Evolutionary conservation across 108 stramenopile genomes (phyloP), one percentile per base, ranked within the genome.

Genomic region (Fragilariopsis cylindrus): DNA sequence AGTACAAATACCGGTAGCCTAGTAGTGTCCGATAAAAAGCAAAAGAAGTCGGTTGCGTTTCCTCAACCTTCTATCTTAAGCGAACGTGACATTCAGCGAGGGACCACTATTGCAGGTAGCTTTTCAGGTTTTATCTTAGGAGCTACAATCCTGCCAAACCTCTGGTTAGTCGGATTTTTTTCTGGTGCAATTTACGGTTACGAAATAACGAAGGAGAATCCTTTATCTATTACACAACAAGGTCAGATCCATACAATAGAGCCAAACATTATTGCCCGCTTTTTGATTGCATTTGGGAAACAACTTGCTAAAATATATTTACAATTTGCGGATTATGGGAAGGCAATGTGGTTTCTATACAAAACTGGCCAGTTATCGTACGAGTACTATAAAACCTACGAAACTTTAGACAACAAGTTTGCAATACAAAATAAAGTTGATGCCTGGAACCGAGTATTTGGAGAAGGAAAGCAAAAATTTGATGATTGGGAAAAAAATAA

Each of bases 401-500:
- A 76, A 76, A 64, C 55, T 4, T 42, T 90, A 42, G 89, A 90
- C 57, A 49, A 83, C 58, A 65, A 76, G 40, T 85, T 87, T 70
- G 83, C 65, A 45, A 85, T 90, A 44, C 79, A 81, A 60, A 74
- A 76, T 57, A 90, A 90, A 57, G 69, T 90, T 60, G 89, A 90
- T 77, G 86, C 85, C 4, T 90, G 84, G 83, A 90, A 90, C 65
- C 76, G 82, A 18, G 60, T 82, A 44, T 90, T 87, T 65, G 63
- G 64, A 48, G 72, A 85, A 72, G 86, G 86, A 5, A 90, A 90
- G 65, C n/a, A 50, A 48, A 70, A 73, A 7, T 90, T 90, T 73
- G 89, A 90, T 62, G 53, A 69, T 19, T 90, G 86, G 86, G 89
- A 90, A 69, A 65, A 79, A 68, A 82, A 90, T 69, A 90, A 90